Evolutionary conservation across 73 alveolate genomes (phyloP).

Genomic region (Diophrys appendiculata): DNA sequence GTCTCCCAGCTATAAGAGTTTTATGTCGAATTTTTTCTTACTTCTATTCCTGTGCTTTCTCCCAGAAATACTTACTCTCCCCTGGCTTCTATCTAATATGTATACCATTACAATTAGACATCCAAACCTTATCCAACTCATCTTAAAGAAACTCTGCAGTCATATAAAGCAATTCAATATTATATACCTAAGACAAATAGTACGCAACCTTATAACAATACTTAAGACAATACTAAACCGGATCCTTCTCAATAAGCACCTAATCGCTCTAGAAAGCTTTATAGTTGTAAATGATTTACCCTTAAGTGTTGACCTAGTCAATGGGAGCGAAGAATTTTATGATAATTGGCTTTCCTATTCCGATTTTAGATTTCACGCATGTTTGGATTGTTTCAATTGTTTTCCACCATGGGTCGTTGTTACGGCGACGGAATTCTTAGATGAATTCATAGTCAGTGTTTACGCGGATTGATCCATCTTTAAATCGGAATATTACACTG

Average conservation of each 20-base stretch:
- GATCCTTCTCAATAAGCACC: background rate
- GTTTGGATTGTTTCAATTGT: slow-evolving; percentile 33
- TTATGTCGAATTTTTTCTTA: too few relatives aligned
- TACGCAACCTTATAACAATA: background rate
- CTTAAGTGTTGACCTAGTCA: slow-evolving; percentile 33
- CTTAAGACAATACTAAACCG: background rate
- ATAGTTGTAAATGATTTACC: slow-evolving; percentile 33
- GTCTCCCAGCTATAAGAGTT: too few relatives aligned
- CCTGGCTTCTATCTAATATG: too few relatives aligned
- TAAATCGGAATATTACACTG: slow-evolving; percentile 45
- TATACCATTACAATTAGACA: too few relatives aligned
- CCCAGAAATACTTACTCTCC: too few relatives aligned
- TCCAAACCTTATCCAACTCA: too few relatives aligned
- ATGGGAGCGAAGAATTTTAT: slow-evolving; percentile 57
- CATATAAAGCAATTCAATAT: background rate
- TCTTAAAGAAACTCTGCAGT: background rate
- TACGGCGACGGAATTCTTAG: background rate
- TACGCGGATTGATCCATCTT: slow-evolving; percentile 14
- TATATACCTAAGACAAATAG: background rate
- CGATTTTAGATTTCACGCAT: slow-evolving; percentile 41
- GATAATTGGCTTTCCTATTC: slow-evolving; percentile 45
- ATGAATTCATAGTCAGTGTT: slow-evolving; percentile 45
- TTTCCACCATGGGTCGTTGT: slow-evolving; percentile 47
- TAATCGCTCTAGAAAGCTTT: background rate
- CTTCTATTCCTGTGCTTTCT: too few relatives aligned